A percentile compares a stretch with the other conserved stretches of the same genome.
These are phyloP conservation scores for Xylariaceae sp. DNA, from an alignment of 2,329 filamentous ascomycete species.

Conservation along the genomic window DNA sequence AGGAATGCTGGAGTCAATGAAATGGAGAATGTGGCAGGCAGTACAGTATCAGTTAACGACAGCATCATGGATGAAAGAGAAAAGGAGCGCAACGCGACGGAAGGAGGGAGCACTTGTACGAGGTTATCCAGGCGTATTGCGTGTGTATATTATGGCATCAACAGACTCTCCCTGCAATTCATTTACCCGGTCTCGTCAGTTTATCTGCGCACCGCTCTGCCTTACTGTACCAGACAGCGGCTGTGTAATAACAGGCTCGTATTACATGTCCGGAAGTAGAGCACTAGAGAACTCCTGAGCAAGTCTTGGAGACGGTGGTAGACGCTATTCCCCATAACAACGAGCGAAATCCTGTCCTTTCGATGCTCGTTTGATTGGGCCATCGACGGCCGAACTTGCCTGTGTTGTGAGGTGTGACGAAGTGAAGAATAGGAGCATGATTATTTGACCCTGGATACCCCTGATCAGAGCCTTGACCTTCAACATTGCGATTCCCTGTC, in stretches of 20 bases:
- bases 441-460: constrained; percentile 1
- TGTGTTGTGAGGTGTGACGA: neutral
- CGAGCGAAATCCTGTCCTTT: neutral
- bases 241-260: neutral
- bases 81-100: no score
- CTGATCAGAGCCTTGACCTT: constrained; percentile 18
- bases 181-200: neutral
- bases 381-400: constrained; percentile 20
- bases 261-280: no score
- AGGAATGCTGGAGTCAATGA: neutral
- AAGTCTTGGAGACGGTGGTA: no score
- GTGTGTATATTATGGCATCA: neutral
- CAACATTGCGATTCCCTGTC: constrained; percentile 12
- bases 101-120: neutral
- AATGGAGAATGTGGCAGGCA: no score
- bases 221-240: neutral
- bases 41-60: no score
- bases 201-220: neutral
- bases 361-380: constrained; percentile 15
- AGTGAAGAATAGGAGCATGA: no score
- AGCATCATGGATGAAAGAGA: no score
- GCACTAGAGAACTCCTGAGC: no score
- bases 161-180: no score
- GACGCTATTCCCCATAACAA: neutral
- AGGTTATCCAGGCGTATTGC: neutral